phyloP scores from a whole-genome alignment of 345 rosid species.

The Eucalyptus erythrocorys region DNA sequence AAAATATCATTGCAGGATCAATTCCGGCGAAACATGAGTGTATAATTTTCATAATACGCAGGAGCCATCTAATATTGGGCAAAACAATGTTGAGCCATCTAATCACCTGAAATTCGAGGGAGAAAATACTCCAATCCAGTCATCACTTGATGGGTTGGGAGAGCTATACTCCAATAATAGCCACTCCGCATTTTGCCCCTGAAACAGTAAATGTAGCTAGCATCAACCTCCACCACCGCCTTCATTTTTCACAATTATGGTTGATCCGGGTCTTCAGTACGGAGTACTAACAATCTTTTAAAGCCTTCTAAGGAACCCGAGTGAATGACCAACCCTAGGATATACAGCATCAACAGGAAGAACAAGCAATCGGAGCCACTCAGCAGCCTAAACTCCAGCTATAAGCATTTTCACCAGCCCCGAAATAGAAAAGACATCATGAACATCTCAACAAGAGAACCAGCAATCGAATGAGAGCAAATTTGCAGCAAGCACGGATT shows the following conservation, averaged over 20 bases:
- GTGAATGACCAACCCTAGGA: not conserved
- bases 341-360: too few relatives aligned
- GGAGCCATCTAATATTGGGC: not conserved
- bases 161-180: slow-evolving; percentile 26
- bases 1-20: too few relatives aligned
- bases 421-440: not conserved
- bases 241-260: not conserved
- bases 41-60: too few relatives aligned
- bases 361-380: too few relatives aligned
- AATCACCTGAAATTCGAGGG: slow-evolving; percentile 68
- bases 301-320: not conserved
- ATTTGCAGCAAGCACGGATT: not conserved
- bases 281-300: not conserved
- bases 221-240: not conserved
- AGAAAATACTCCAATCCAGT: slow-evolving; percentile 88
- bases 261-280: not conserved
- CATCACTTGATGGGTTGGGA: slow-evolving; percentile 33
- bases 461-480: not conserved
- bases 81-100: not conserved
- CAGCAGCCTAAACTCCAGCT: not conserved
- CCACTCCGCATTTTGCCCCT: slow-evolving; percentile 75
- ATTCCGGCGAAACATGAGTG: fast-evolving
- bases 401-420: not conserved
- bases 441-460: not conserved
- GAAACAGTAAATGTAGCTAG: slow-evolving; percentile 1